Conservation (phyloP, 352 stramenopile genomes). For the Phytophthora sp. region DNA sequence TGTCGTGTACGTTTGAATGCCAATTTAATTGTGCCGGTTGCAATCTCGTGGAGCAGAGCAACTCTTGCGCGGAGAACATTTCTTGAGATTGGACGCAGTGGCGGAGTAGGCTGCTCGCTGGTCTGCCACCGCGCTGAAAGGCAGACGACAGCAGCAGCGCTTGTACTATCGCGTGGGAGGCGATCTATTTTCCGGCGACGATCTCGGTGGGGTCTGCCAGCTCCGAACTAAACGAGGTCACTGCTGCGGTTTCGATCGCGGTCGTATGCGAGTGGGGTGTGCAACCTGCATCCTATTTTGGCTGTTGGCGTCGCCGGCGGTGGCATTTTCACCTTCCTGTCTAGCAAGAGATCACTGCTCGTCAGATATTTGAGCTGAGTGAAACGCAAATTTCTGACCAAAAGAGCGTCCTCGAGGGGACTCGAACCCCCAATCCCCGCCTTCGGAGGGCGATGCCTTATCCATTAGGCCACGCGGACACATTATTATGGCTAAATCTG, state of each 20-base stretch:
- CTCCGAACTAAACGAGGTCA: background rate
- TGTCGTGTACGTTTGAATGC: constrained; percentile 1
- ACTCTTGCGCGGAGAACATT: constrained; percentile 14
- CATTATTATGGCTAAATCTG: too few species aligned
- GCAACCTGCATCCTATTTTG: too few species aligned
- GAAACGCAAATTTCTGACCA: background rate
- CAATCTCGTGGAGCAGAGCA: too few species aligned
- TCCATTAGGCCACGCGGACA: constrained; percentile 65
- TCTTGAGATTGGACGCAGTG: background rate
- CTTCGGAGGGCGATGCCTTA: constrained; percentile 79
- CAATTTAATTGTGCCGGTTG: constrained; percentile 3
- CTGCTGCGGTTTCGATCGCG: background rate
- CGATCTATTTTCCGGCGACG: background rate
- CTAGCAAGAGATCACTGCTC: too few species aligned
- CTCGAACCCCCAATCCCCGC: constrained; percentile 75
- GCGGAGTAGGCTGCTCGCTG: background rate
- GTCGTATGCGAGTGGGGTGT: too few species aligned
- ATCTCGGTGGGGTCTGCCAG: constrained; percentile 18
- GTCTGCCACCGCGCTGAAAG: background rate
- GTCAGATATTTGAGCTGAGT: too few species aligned
- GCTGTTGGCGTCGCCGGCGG: too few species aligned
- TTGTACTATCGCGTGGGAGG: constrained; percentile 3
- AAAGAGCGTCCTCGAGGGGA: constrained; percentile 60
- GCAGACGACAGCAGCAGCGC: background rate
- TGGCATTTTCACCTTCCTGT: too few species aligned